Evolutionary conservation across 306 rosid genomes (phyloP), one percentile per base, ranked within the genome.

Genomic region (Medicago truncatula): DNA sequence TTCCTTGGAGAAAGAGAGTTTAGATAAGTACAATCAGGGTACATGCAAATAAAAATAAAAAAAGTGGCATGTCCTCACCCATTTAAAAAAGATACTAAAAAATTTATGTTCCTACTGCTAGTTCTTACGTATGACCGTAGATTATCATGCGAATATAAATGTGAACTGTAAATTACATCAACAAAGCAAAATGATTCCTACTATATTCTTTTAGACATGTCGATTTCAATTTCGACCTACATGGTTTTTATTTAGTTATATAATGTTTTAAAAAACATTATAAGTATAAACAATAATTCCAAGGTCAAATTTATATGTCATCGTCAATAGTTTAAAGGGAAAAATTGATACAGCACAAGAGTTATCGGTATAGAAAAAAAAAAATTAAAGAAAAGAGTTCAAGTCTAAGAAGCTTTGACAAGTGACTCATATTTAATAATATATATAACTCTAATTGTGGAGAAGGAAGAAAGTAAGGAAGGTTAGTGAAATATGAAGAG

Each of bases 261-360:
- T 39, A 63, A 6, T 34, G 63, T 70, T 70, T 28, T 49, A 9
- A 25, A 49, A 46, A 49, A 25, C 28, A 47, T 25, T 70, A 59
- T 47, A 39, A 70, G 44, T 43, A 67, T 60, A 70, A 67, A 20
- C 14, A 73, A 78, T 81, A 52, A 81, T 52, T 71, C 25, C 54
- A 59, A 78, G 76, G 88, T 85, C 88, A 75, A 79, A 78, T 76
- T 34, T 75, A 41, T 41, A 79, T 73, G 88, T 85, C 88, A 69
- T 71, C 66, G 20, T 82, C 74, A 60, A 41, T 60, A 61, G 23
- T 74, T 10, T 10, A 23, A 20, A 54, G 12, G 44, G 11, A 36
- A 64, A 23, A 39, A 59, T 17, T 41, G 78, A 61, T 43, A 49
- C 4, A 61, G 67, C 34, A 38, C n/a, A 62, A 46, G 58, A 25